A percentile compares a stretch with the other conserved stretches of the same genome.
phyloP scores from a whole-genome alignment of 352 stramenopile species.

The Phytophthora megakarya region DNA sequence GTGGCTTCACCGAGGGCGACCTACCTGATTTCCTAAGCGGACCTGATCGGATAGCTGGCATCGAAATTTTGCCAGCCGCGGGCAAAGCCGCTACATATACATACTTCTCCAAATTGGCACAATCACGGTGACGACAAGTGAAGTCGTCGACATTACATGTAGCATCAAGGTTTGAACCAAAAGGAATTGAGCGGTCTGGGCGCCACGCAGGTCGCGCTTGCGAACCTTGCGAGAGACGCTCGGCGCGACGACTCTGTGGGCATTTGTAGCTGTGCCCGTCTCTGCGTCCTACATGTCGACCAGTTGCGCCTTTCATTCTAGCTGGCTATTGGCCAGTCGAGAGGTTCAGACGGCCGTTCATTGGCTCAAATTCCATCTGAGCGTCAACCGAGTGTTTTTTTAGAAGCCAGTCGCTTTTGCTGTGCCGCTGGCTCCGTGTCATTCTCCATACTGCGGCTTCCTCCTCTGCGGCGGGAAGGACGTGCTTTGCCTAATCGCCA shows the following conservation, averaged over 20 bases:
- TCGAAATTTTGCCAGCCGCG: conserved; percentile 16
- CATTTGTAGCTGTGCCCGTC: conserved; percentile 11
- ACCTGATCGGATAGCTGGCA: conserved; percentile 17
- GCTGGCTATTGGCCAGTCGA: conserved; percentile 8
- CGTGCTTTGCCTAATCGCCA: conserved; percentile 12
- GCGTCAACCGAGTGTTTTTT: conserved; percentile 18
- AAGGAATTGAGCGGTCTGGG: conserved; percentile 11
- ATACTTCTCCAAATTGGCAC: conserved; percentile 2
- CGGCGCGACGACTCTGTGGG: conserved; percentile 3
- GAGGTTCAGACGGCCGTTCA: background rate
- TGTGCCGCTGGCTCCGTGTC: conserved; percentile 12
- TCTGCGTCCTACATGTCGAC: conserved; percentile 18
- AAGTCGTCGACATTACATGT: background rate
- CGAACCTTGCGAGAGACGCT: conserved; percentile 29
- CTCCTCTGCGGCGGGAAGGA: conserved; percentile 17
- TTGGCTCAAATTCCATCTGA: conserved; percentile 26
- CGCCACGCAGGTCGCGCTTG: conserved; percentile 22
- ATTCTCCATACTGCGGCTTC: conserved; percentile 39
- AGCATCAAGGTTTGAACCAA: background rate
- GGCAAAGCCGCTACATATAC: background rate
- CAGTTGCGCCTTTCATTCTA: conserved; percentile 19
- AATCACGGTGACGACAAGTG: background rate
- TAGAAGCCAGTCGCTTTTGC: conserved; percentile 39
- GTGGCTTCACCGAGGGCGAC: conserved; percentile 13
- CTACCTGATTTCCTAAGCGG: conserved; percentile 12